Evolutionary conservation across 768 basidiomycete species (phyloP).

Genomic region (Amanita pseudoporphyria): DNA sequence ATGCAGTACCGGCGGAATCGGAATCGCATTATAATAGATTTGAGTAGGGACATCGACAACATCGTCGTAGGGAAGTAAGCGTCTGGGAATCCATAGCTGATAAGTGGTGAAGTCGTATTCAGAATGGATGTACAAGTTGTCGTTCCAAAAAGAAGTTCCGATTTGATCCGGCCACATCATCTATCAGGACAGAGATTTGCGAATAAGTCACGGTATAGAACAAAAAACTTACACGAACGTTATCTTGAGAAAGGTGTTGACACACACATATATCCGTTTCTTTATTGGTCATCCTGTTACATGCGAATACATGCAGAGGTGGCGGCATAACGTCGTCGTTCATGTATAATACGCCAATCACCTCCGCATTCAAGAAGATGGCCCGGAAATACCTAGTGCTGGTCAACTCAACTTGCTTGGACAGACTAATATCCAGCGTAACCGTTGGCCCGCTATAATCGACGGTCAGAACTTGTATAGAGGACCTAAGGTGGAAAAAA

Average conservation of each 20-base stretch:
- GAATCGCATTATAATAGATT: not conserved
- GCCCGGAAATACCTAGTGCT: constrained; percentile 13
- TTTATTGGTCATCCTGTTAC: constrained; percentile 13
- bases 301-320: constrained; percentile 12
- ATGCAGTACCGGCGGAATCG: not conserved
- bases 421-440: not conserved
- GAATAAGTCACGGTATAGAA: not conserved
- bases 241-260: not conserved
- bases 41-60: not conserved
- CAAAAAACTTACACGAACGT: not conserved
- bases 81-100: constrained; percentile 5
- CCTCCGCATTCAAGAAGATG: constrained; percentile 18
- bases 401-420: not conserved
- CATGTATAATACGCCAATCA: constrained; percentile 18
- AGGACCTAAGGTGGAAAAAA: not conserved
- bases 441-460: constrained; percentile 3
- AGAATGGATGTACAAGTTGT: constrained; percentile 5
- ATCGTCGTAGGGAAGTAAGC: not conserved
- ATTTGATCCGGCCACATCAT: constrained; percentile 11
- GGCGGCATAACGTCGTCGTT: not conserved
- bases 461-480: constrained; percentile 2
- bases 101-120: not conserved
- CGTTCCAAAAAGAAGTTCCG: constrained; percentile 14
- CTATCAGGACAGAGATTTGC: constrained; percentile 2
- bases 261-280: constrained; percentile 11